A percentile compares a stretch with the other conserved stretches of the same genome.
phyloP scores from a whole-genome alignment of 139 green algal genomes.

The Picochlorum costavermella region DNA sequence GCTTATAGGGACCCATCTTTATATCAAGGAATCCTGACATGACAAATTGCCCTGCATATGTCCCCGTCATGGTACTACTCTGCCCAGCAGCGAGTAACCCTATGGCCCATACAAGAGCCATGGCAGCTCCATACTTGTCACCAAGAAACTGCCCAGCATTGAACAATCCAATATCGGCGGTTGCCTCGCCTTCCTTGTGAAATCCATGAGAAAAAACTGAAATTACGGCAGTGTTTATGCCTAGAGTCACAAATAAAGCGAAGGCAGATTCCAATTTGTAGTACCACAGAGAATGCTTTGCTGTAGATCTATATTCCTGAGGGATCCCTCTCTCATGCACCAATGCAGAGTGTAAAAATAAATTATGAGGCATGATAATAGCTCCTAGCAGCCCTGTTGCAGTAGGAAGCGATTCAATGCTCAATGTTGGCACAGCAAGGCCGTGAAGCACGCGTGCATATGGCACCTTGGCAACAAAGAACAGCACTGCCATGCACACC shows the following conservation, averaged over 20 bases:
- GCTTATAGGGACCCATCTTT: conserved; percentile 19
- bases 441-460: conserved; percentile 13
- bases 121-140: conserved; percentile 18
- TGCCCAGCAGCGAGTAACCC: conserved; percentile 53
- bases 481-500: conserved; percentile 17
- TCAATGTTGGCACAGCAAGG: conserved; percentile 23
- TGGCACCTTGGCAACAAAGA: conserved; percentile 22
- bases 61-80: conserved; percentile 49
- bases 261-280: conserved; percentile 38
- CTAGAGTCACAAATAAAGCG: conserved; percentile 34
- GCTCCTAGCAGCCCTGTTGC: conserved; percentile 8
- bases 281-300: conserved; percentile 29
- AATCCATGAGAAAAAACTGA: conserved; percentile 35
- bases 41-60: conserved; percentile 57
- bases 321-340: conserved; percentile 29
- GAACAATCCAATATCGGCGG: conserved; percentile 26
- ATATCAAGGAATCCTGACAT: conserved; percentile 59
- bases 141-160: conserved; percentile 41
- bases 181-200: conserved; percentile 2
- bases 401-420: conserved; percentile 1
- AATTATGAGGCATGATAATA: conserved; percentile 39
- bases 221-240: conserved; percentile 45
- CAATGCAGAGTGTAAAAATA: conserved; percentile 44
- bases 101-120: conserved; percentile 33
- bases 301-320: neutral